These are phyloP conservation scores for Trichoderma guizhouense DNA, from an alignment of 2,329 filamentous ascomycete species.

Conservation along the genomic window DNA sequence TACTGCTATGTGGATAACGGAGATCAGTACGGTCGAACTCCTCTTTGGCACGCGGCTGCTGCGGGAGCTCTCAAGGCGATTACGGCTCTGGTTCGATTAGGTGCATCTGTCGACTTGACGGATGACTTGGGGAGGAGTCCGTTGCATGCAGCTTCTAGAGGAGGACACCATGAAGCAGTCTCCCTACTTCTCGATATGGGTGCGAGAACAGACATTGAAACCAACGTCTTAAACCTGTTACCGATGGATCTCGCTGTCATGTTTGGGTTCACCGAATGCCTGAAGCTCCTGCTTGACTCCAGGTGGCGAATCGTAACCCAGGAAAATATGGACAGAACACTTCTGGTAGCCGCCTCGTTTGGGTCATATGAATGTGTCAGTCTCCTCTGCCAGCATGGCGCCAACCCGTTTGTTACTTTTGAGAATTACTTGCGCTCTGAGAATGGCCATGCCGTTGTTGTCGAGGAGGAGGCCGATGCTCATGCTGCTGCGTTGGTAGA, in stretches of 20 bases:
- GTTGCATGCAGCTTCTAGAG: constrained; percentile 9
- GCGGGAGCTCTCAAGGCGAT: constrained; percentile 1
- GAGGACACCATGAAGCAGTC: constrained; percentile 9
- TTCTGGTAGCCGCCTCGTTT: constrained; percentile 7
- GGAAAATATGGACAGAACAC: neutral
- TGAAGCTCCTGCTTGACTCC: neutral
- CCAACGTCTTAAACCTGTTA: neutral
- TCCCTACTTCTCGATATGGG: neutral
- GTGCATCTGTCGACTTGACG: neutral
- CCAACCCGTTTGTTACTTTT: constrained; percentile 4
- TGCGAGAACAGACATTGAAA: neutral
- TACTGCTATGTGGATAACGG: neutral
- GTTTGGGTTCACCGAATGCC: constrained; percentile 6
- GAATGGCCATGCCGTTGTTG: neutral
- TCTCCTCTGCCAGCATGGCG: neutral
- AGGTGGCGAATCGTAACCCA: neutral
- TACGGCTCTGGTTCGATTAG: neutral
- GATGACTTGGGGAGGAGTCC: constrained; percentile 15
- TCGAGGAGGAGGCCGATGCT: neutral
- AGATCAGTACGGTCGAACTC: constrained; percentile 5
- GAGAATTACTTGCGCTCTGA: neutral
- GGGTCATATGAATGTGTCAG: neutral
- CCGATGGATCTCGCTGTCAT: constrained; percentile 16
- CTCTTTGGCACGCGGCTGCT: constrained; percentile 15
- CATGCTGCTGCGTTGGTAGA: neutral